These are phyloP conservation scores for Huntiella bhutanensis DNA, from an alignment of 2,329 filamentous ascomycete genomes.

Conservation along the genomic window DNA sequence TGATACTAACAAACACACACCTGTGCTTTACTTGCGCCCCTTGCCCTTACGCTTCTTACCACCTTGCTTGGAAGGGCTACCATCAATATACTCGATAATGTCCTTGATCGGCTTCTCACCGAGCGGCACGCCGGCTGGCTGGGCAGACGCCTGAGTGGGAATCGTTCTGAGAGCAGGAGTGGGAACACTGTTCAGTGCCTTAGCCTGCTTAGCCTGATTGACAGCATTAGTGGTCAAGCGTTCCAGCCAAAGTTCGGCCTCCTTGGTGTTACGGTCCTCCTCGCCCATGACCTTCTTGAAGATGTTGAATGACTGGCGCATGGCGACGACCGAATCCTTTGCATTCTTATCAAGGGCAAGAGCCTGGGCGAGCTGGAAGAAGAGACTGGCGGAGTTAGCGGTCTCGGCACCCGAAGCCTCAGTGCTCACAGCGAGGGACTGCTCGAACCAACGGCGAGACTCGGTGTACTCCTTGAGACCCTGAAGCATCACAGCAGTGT, in stretches of 20 bases:
- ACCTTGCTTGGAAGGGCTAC: slow-evolving; percentile 33
- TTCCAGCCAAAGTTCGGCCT: slow-evolving; percentile 90
- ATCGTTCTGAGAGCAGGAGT: slow-evolving; percentile 31
- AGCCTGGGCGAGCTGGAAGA: slow-evolving; percentile 93
- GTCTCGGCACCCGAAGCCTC: slow-evolving; percentile 75
- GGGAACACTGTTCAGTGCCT: slow-evolving; percentile 60
- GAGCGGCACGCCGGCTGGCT: slow-evolving; percentile 17
- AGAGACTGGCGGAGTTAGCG: slow-evolving; percentile 80
- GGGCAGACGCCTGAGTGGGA: not conserved
- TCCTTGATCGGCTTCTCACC: slow-evolving; percentile 83
- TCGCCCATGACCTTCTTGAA: slow-evolving; percentile 75
- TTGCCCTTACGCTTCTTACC: slow-evolving; percentile 15
- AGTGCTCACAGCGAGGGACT: slow-evolving; percentile 75
- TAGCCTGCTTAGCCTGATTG: slow-evolving; percentile 80
- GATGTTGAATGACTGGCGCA: slow-evolving; percentile 93
- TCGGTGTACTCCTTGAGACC: slow-evolving; percentile 86
- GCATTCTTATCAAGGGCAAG: slow-evolving; percentile 90
- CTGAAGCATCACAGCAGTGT: slow-evolving; percentile 96
- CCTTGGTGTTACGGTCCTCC: slow-evolving; percentile 93
- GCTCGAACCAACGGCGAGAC: slow-evolving; percentile 92
- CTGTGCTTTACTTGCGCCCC: not conserved
- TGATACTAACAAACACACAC: not conserved
- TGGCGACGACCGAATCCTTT: slow-evolving; percentile 75
- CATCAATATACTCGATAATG: slow-evolving; percentile 85
- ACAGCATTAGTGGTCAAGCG: slow-evolving; percentile 93